A percentile compares a stretch with the other conserved stretches of the same genome.
phyloP scores from a whole-genome alignment of 2,329 filamentous ascomycete species.

The Ilyonectria mors-panacis region DNA sequence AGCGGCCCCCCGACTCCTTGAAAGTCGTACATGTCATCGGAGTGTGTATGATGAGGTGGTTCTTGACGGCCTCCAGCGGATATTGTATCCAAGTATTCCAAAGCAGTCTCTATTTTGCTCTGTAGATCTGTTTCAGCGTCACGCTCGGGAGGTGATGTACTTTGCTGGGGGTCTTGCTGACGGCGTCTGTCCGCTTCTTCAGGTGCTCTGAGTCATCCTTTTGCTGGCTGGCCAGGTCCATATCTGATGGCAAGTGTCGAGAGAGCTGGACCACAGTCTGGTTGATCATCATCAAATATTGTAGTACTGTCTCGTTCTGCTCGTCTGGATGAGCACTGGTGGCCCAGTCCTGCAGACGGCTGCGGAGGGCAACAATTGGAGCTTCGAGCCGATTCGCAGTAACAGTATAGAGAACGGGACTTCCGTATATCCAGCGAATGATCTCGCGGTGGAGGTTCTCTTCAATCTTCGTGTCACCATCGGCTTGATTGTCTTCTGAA shows the following conservation, averaged over 20 bases:
- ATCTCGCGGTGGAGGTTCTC: background rate
- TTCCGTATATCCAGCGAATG: background rate
- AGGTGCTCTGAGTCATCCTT: no score
- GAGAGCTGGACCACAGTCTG: background rate
- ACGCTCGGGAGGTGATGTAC: background rate
- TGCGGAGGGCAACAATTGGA: background rate
- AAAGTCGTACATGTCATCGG: background rate
- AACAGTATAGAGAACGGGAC: background rate
- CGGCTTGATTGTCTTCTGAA: background rate
- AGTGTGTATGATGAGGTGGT: background rate
- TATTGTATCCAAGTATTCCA: background rate
- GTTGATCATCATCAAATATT: background rate
- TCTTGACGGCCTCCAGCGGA: background rate
- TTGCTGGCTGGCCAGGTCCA: background rate
- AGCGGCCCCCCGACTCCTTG: no score
- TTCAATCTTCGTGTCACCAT: background rate
- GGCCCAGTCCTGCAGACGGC: background rate
- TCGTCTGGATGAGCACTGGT: background rate
- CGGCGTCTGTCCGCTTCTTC: no score
- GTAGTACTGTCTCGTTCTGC: background rate
- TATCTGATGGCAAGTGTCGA: background rate
- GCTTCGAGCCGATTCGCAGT: background rate
- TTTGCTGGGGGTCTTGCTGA: background rate
- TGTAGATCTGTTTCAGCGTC: background rate
- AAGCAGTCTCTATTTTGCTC: background rate